A percentile compares a stretch with the other conserved stretches of the same genome.
Conservation (phyloP, 768 basidiomycete species). For the Collybia mongolica region DNA sequence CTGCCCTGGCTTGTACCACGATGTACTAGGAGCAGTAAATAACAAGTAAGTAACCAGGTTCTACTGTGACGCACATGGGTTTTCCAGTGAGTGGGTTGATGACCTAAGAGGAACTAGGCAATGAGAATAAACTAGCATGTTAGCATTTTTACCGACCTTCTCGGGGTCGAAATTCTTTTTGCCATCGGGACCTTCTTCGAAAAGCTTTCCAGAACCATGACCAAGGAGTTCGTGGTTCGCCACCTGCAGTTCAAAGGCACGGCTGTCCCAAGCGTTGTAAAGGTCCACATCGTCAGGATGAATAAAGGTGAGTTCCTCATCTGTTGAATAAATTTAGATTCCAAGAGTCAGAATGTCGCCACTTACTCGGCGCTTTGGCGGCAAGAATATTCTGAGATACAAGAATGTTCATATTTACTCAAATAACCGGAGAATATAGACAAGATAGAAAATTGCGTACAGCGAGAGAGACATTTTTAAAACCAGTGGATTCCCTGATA, state of each 20-base stretch:
- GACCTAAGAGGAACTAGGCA: constrained; percentile 39
- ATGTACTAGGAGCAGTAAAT: constrained; percentile 40
- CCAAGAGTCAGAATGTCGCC: neutral
- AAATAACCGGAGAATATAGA: neutral
- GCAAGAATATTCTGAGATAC: constrained; percentile 69
- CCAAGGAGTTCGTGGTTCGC: constrained; percentile 90
- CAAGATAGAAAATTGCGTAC: constrained; percentile 35
- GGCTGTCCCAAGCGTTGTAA: constrained; percentile 76
- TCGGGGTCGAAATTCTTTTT: constrained; percentile 79
- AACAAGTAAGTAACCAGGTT: neutral
- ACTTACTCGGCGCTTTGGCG: constrained; percentile 80
- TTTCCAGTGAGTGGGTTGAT: constrained; percentile 81
- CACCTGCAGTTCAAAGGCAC: constrained; percentile 84
- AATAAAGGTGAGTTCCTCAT: constrained; percentile 79
- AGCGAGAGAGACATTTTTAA: constrained; percentile 87
- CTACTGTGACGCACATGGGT: constrained; percentile 48
- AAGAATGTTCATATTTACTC: neutral
- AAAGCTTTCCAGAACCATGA: constrained; percentile 82
- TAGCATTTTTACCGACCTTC: constrained; percentile 35
- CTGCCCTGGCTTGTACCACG: constrained; percentile 90
- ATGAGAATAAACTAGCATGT: neutral
- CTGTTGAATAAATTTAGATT: constrained; percentile 29
- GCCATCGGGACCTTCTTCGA: constrained; percentile 75
- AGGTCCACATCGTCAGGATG: constrained; percentile 74
- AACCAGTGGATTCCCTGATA: constrained; percentile 76